Base-by-base conservation (phyloP, 495 filamentous ascomycete species). In the Halenospora varia region DNA sequence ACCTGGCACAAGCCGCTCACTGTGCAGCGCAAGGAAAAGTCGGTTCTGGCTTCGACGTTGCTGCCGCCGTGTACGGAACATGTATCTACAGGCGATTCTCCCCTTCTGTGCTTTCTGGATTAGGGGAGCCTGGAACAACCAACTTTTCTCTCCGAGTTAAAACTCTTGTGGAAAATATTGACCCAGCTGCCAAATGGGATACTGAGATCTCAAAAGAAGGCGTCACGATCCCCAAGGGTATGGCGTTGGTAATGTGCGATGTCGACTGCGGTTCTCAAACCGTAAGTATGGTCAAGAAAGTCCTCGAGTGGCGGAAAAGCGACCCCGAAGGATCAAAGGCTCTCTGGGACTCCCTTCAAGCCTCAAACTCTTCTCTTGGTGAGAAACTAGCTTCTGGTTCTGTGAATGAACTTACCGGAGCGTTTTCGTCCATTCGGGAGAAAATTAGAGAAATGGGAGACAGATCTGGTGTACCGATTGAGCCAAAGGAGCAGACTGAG, bases 21-120 rank as follows among this genome's bases (percentile, higher is more conserved):
- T 96, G 93, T 68, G 90, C 93, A 2, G 94, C 94, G 0, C 94
- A 98, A 71, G 94, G 94, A 20, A 98, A 97, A 70, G 84, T 98
- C 4, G 94, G 94, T 48, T 92, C 88, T 2, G 94, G 94, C 24
- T 98, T 98, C 65, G 94, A 98, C 70, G 88, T 98, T n/a, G 95
- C 93, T 0, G 83, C 88, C 35, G 94, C 94, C 10, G 88, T 94
- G 35, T 96, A 91, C 66, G 94, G 94, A 13, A 89, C 88, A 18
- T 96, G 90, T 66, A 73, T 88, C 6, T 98, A 98, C 78, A 82
- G 86, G 19, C 88, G 94, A 24, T 98, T 97, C 75, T 93, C 90
- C 0, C 90, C 94, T 0, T 74, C 79, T 2, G 75, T 96, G 22
- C 76, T 97, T 0, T 76, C 82, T 44, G 70, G 66, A 1, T 68